phyloP scores from a whole-genome alignment of 441 rosid species.

The Aquilaria agallochum region DNA sequence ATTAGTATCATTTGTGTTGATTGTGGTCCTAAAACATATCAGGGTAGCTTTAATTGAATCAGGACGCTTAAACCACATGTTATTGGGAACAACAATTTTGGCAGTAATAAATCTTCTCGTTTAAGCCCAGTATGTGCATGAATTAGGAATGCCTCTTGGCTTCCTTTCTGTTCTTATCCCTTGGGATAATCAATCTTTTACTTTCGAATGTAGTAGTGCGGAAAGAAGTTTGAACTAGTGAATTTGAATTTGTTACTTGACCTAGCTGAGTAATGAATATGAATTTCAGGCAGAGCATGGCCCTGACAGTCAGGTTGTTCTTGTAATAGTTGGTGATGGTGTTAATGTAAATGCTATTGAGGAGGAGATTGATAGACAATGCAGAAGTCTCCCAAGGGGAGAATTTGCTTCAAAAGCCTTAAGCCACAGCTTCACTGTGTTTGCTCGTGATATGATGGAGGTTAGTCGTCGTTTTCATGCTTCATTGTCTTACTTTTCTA shows the following conservation, averaged over 20 bases:
- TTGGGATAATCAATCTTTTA: no score
- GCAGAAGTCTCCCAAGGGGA: conserved; percentile 76
- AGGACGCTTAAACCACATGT: no score
- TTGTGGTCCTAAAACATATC: no score
- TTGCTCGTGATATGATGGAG: conserved; percentile 84
- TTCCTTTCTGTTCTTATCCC: no score
- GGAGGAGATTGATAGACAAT: conserved; percentile 71
- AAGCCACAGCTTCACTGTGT: conserved; percentile 72
- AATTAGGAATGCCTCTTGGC: not conserved
- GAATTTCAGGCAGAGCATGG: conserved; percentile 90
- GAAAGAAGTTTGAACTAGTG: no score
- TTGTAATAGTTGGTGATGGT: conserved; percentile 75
- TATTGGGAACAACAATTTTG: no score
- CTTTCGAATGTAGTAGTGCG: no score
- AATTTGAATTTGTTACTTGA: no score
- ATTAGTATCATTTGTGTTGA: no score
- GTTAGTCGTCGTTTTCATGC: conserved; percentile 24
- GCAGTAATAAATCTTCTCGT: no score
- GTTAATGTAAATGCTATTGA: conserved; percentile 74
- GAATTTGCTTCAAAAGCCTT: conserved; percentile 80
- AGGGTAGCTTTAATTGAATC: no score
- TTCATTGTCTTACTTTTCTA: not conserved
- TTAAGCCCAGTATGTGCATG: no score
- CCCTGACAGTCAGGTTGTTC: conserved; percentile 96
- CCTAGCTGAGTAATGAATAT: not conserved